A percentile compares a stretch with the other conserved stretches of the same genome.
phyloP scores from a whole-genome alignment of 768 basidiomycete species.

The Paxillus ammoniavirescens region DNA sequence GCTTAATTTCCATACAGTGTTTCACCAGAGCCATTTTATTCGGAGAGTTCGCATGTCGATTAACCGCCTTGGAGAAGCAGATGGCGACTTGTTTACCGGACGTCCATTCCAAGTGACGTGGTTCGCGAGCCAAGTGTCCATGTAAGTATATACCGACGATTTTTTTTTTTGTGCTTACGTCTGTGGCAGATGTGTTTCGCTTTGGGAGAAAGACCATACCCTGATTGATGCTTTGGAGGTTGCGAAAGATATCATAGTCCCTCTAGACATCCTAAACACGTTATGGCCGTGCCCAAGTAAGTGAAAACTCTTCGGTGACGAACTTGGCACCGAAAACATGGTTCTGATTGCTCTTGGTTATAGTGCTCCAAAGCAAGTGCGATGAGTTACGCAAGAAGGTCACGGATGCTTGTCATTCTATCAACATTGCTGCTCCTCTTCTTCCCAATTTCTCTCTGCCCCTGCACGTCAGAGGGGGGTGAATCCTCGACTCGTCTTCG shows the following conservation, averaged over 20 bases:
- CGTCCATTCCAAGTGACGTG: conserved; percentile 71
- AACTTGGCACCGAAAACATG: conserved; percentile 10
- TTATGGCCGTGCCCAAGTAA: conserved; percentile 64
- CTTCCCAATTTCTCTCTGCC: conserved; percentile 40
- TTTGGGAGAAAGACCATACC: conserved; percentile 64
- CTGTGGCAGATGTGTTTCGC: conserved; percentile 50
- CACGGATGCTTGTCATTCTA: conserved; percentile 45
- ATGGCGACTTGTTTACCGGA: conserved; percentile 57
- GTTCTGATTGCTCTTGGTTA: neutral
- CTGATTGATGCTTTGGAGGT: conserved; percentile 60
- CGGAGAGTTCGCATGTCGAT: conserved; percentile 56
- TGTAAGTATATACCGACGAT: conserved; percentile 38
- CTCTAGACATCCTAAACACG: conserved; percentile 64
- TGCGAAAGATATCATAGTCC: conserved; percentile 60
- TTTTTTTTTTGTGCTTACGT: neutral
- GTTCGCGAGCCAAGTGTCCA: conserved; percentile 66
- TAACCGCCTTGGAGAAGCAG: conserved; percentile 46
- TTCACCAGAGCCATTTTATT: conserved; percentile 67
- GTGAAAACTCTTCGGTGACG: conserved; percentile 15
- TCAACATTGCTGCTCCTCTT: conserved; percentile 41
- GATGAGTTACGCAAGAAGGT: conserved; percentile 49
- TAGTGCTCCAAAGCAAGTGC: conserved; percentile 49
- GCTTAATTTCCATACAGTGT: conserved; percentile 41
- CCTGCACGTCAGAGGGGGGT: conserved; percentile 28
- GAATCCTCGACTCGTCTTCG: neutral